Percentiles rank a stretch among this genome's conserved stretches.
phyloP scores from a whole-genome alignment of 2,329 filamentous ascomycete genomes.

The Stromatinia cepivora region DNA sequence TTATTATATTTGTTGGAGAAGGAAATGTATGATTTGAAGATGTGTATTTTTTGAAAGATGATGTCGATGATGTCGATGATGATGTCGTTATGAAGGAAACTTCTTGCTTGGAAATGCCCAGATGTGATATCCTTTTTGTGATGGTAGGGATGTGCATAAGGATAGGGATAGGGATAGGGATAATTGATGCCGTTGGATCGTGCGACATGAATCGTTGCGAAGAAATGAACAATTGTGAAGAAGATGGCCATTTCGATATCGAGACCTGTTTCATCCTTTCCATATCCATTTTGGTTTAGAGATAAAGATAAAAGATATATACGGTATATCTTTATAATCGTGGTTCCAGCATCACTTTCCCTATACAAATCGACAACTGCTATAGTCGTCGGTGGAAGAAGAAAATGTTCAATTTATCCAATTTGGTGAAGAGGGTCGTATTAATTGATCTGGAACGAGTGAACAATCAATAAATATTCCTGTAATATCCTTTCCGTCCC shows the following conservation, averaged over 20 bases:
- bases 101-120: neutral
- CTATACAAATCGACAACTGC: neutral
- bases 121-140: neutral
- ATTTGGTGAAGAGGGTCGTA: neutral
- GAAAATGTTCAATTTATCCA: neutral
- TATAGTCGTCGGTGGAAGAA: neutral
- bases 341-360: conserved; percentile 39
- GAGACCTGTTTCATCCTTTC: neutral
- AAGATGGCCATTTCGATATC: neutral
- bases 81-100: neutral
- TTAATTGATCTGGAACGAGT: neutral
- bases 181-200: neutral
- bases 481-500: conserved; percentile 13
- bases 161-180: neutral
- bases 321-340: conserved; percentile 30
- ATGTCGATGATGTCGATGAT: neutral
- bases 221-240: neutral
- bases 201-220: conserved; percentile 16
- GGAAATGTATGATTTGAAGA: conserved; percentile 22
- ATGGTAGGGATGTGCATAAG: neutral
- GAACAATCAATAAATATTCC: conserved; percentile 8
- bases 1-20: conserved; percentile 30
- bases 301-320: neutral
- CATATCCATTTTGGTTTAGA: neutral
- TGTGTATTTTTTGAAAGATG: neutral